Conservation (phyloP, 257 asterid genomes). For the Salvia miltiorrhiza region DNA sequence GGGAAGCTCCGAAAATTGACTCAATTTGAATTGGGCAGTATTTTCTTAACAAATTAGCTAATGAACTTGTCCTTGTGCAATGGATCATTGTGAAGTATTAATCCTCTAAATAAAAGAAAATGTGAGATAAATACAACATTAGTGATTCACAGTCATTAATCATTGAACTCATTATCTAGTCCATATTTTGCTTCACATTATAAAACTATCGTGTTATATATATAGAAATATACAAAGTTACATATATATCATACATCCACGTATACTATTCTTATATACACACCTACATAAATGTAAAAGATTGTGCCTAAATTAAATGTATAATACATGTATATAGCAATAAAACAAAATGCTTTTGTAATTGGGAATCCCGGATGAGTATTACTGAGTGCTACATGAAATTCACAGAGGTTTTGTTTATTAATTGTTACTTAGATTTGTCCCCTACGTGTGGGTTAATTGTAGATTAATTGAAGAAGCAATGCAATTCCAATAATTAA, state of each 20-base stretch:
- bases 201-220: too few relatives aligned
- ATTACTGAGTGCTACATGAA: background rate
- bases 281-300: too few relatives aligned
- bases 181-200: too few relatives aligned
- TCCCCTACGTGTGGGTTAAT: background rate
- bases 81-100: background rate
- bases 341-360: background rate
- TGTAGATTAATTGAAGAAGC: background rate
- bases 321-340: background rate
- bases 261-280: too few relatives aligned
- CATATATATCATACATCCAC: too few relatives aligned
- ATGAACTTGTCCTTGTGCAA: background rate
- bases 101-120: too few relatives aligned
- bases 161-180: too few relatives aligned
- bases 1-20: background rate
- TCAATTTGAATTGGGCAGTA: background rate
- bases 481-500: slow-evolving; percentile 11
- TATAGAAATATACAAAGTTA: too few relatives aligned
- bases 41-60: background rate
- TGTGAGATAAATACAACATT: background rate
- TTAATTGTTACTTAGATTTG: background rate
- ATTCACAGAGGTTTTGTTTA: background rate
- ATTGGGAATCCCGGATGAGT: background rate
- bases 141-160: background rate
- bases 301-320: background rate